These are phyloP conservation scores for Carex sylvatica DNA, from an alignment of 202 grass and related monocot genomes.

Conservation along the genomic window DNA sequence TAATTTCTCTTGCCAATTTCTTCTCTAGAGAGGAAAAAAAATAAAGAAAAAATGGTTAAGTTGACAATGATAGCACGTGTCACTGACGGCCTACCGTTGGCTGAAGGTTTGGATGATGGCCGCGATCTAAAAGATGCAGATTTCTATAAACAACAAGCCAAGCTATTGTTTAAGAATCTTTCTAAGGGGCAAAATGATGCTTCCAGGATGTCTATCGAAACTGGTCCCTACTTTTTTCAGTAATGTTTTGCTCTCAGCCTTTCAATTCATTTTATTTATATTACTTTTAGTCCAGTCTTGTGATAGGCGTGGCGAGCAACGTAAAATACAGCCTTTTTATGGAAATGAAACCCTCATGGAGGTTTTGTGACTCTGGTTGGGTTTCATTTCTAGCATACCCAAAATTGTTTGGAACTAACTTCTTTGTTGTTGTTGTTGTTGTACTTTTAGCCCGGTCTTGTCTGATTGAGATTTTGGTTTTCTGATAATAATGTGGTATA, in stretches of 20 bases:
- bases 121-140: conserved; percentile 75
- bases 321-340: no score
- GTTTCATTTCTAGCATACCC: no score
- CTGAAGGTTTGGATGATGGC: conserved; percentile 91
- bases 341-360: no score
- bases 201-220: conserved; percentile 97
- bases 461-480: not conserved
- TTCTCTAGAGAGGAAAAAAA: not conserved
- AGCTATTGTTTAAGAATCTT: conserved; percentile 94
- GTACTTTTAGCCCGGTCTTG: not conserved
- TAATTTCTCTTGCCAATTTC: not conserved
- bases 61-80: conserved; percentile 96
- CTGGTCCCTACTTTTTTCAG: conserved; percentile 85
- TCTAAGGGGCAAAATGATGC: conserved; percentile 91
- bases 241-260: conserved; percentile 45
- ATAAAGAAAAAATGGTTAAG: conserved; percentile 70
- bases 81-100: conserved; percentile 90
- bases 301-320: not conserved
- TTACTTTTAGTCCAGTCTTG: not conserved
- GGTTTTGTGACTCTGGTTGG: no score
- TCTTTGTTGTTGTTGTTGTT: no score
- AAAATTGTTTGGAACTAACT: no score
- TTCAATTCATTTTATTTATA: conserved; percentile 5
- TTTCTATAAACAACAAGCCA: conserved; percentile 98
- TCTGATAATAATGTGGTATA: not conserved